These are phyloP conservation scores for Pyricularia grisea DNA, from an alignment of 2,329 filamentous ascomycete genomes.

Conservation along the genomic window DNA sequence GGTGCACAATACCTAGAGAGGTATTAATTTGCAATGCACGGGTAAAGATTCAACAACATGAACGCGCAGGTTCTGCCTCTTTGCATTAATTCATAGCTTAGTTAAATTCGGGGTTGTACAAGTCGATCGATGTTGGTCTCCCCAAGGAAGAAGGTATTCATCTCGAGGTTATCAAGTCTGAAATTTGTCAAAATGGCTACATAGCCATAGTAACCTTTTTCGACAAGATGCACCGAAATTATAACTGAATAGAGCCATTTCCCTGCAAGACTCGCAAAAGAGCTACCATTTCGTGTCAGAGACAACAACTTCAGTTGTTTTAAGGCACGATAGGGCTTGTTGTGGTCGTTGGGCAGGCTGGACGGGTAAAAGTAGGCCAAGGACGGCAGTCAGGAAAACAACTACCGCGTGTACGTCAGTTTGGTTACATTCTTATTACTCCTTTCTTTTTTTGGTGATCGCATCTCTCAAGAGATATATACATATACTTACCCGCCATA, in stretches of 20 bases:
- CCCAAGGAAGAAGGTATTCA: background rate
- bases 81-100: background rate
- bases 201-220: background rate
- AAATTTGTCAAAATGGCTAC: background rate
- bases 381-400: background rate
- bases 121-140: background rate
- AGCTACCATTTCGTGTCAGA: background rate
- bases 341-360: background rate
- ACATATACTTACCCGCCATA: conserved; percentile 1
- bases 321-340: background rate
- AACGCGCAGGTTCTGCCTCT: background rate
- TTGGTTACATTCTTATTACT: background rate
- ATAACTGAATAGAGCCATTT: background rate
- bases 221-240: background rate
- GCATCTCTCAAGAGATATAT: background rate
- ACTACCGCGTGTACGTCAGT: background rate
- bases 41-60: background rate
- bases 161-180: background rate
- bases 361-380: background rate
- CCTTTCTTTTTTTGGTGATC: background rate
- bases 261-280: background rate
- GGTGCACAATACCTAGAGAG: background rate
- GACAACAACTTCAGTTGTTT: background rate
- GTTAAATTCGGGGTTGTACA: background rate
- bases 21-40: background rate